A percentile compares a stretch with the other conserved stretches of the same genome.
Conservation (phyloP, 345 rosid species). For the Leavenworthia alabamica region DNA sequence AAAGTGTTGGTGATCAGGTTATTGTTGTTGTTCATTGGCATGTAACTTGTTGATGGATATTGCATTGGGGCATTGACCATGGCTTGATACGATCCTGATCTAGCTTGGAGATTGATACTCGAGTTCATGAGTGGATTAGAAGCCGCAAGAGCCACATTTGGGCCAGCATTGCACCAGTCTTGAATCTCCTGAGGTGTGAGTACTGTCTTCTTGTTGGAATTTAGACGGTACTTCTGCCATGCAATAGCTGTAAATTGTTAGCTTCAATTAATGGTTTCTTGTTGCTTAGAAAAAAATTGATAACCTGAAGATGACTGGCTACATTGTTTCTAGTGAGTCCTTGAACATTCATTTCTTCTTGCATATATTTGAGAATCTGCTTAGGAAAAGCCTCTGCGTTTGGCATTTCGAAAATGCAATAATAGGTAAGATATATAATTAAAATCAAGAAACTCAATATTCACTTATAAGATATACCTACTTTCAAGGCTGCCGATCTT, state of each 20-base stretch:
- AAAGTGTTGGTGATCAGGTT: background rate
- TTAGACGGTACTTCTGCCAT: constrained; percentile 25
- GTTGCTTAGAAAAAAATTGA: background rate
- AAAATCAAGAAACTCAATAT: background rate
- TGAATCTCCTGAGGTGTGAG: background rate
- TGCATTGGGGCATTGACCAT: background rate
- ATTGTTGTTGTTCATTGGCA: background rate
- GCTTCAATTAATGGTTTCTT: background rate
- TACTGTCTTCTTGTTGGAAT: background rate
- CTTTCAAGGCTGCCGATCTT: background rate
- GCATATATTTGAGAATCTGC: constrained; percentile 19
- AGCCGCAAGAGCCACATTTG: background rate
- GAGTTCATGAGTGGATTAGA: background rate
- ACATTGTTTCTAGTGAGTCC: constrained; percentile 17
- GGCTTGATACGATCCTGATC: background rate
- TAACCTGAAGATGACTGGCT: constrained; percentile 28
- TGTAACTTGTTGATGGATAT: background rate
- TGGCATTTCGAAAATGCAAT: background rate
- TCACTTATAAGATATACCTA: background rate
- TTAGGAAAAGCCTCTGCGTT: constrained; percentile 20
- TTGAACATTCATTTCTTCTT: background rate
- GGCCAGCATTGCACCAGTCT: no score
- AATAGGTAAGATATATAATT: background rate
- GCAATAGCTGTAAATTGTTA: background rate
- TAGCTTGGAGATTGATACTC: background rate